Base-by-base conservation (phyloP, 139 green algal genomes). In the Micractinium sp. region DNA sequence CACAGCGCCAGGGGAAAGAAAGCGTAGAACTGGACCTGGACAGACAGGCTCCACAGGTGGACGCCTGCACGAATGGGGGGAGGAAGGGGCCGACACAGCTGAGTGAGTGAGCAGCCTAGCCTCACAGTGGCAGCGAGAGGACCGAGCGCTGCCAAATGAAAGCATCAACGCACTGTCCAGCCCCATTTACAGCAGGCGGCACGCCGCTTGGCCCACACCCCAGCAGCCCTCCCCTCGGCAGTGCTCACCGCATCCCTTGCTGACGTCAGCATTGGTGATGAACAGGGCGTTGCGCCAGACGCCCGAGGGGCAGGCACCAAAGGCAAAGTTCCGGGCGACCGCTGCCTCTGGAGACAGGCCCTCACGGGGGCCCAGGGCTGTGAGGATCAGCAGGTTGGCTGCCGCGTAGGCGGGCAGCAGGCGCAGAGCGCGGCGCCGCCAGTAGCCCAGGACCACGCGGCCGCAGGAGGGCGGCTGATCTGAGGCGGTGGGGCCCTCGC, bases 221-320 rank as follows among this genome's bases (percentile, higher is more conserved):
- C 73, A 16, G 41, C 12, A 1, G 31, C n/a, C 13, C n/a, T 31
- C n/a, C 73, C 31, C n/a, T 36, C 73, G 12, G 3, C 3, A 13
- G 3, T 25, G 15, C 78, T 84, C 47, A 84, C 78, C 78, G 78
- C 78, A 84, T 12, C 27, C 41, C 41, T 84, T 22, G 0, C 14
- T 15, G 27, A 23, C 0, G 29, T 84, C 20, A 9, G 38, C 31
- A 31, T 84, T 84, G 41, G 56, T 56, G 14, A 84, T 36, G 47
- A 67, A 84, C 12, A 39, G 25, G 18, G 56, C 41, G 78, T 84
- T 84, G 78, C 78, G 78, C 78, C 78, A 84, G 7, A 84, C 41
- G 9, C 41, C 78, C 5, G 38, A 18, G 3, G 41, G 78, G 78
- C 78, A 84, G 38, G 63, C 33, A 27, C 29, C 41, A 36, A 66